Evolutionary conservation across 108 stramenopile species (phyloP).

Genomic region (Skeletonema grethae): DNA sequence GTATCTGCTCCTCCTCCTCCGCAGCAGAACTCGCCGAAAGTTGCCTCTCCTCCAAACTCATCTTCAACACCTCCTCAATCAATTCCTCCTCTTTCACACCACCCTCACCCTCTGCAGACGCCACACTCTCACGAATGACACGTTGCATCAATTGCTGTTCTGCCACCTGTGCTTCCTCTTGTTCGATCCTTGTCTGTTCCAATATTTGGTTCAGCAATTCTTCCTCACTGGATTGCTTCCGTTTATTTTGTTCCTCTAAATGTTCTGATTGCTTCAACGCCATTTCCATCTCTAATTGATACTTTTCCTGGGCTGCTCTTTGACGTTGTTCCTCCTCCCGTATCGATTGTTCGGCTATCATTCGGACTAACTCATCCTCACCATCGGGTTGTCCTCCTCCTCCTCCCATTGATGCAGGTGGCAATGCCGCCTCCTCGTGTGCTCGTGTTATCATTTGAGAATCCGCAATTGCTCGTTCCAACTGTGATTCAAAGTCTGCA

Average conservation of each 20-base stretch:
- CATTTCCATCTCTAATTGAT: slow-evolving; percentile 5
- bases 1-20: slow-evolving; percentile 19
- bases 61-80: slow-evolving; percentile 12
- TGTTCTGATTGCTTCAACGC: slow-evolving; percentile 13
- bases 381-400: background rate
- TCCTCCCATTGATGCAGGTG: too few relatives aligned
- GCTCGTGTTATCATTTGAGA: background rate
- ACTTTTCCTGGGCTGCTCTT: background rate
- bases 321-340: slow-evolving; percentile 6
- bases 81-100: background rate
- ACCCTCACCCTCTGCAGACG: background rate
- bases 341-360: background rate
- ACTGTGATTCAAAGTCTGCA: background rate
- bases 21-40: background rate
- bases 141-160: slow-evolving; percentile 4
- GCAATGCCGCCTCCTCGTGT: too few relatives aligned
- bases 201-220: slow-evolving; percentile 2
- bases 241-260: slow-evolving; percentile 6
- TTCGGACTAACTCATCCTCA: background rate
- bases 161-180: background rate
- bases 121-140: slow-evolving; percentile 6
- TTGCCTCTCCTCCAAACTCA: slow-evolving; percentile 7
- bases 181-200: background rate
- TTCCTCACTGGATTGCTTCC: slow-evolving; percentile 1
- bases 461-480: slow-evolving; percentile 1